These are phyloP conservation scores for Irpex sp. DNA, from an alignment of 1,284 basidiomycete species.

Conservation along the genomic window DNA sequence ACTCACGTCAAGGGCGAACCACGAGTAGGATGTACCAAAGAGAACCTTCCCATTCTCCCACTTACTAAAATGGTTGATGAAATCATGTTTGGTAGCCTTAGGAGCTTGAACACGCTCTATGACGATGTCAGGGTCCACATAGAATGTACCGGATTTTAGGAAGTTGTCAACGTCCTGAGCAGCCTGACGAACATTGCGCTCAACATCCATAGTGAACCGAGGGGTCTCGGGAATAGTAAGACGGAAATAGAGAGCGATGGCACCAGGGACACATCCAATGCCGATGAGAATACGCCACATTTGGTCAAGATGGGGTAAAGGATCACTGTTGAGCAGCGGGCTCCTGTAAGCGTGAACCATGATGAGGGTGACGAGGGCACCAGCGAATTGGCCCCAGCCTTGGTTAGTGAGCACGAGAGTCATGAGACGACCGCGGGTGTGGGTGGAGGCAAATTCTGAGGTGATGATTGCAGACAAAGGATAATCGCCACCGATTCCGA, in stretches of 20 bases:
- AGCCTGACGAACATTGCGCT: constrained; percentile 77
- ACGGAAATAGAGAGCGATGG: constrained; percentile 71
- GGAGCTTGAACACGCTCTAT: neutral
- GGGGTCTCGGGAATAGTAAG: constrained; percentile 79
- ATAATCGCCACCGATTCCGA: constrained; percentile 57
- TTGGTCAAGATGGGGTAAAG: neutral
- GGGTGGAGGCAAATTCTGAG: constrained; percentile 75
- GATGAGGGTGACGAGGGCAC: neutral
- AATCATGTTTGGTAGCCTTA: constrained; percentile 40
- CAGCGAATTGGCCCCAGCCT: constrained; percentile 63
- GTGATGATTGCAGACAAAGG: constrained; percentile 64
- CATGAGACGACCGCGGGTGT: constrained; percentile 71
- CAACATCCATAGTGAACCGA: constrained; percentile 88
- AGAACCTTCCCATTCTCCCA: constrained; percentile 65
- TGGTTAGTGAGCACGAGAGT: constrained; percentile 66
- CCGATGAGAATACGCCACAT: constrained; percentile 57
- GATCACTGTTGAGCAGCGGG: neutral
- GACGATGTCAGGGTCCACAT: neutral
- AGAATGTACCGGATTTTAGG: neutral
- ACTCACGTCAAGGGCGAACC: constrained; percentile 74
- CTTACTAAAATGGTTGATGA: constrained; percentile 54
- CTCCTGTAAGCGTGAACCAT: neutral
- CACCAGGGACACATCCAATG: constrained; percentile 65
- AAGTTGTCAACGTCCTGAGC: constrained; percentile 51
- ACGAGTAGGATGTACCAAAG: constrained; percentile 59